Evolutionary conservation across 2,329 filamentous ascomycete species (phyloP).

Genomic region (Exutisphaerella laricina): DNA sequence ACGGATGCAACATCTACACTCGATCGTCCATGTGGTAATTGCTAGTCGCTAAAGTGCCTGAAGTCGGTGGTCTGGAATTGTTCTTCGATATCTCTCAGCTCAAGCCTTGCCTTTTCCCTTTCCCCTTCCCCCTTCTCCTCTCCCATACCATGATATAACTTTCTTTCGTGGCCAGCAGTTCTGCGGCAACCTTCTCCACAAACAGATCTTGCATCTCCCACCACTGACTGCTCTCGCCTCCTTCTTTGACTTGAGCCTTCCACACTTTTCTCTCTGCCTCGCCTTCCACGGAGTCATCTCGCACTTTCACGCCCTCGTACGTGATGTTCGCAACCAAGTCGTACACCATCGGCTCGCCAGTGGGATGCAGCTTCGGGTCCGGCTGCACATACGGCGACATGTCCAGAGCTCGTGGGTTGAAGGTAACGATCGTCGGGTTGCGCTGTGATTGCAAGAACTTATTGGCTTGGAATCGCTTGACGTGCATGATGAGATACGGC

Average conservation of each 20-base stretch:
- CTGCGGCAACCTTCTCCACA: slow-evolving; percentile 81
- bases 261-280: slow-evolving; percentile 90
- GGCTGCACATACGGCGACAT: slow-evolving; percentile 89
- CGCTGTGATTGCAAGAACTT: slow-evolving; percentile 87
- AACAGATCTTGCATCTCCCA: slow-evolving; percentile 89
- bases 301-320: slow-evolving; percentile 71
- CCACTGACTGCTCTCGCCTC: slow-evolving; percentile 69
- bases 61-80: no score
- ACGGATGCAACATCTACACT: no score
- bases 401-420: slow-evolving; percentile 78
- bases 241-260: slow-evolving; percentile 85
- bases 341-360: slow-evolving; percentile 82
- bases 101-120: no score
- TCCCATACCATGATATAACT: slow-evolving; percentile 97
- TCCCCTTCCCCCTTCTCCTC: slow-evolving; percentile 50
- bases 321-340: slow-evolving; percentile 94
- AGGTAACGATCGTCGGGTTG: slow-evolving; percentile 97
- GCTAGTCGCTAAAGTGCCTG: no score
- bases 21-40: no score
- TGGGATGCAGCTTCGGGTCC: slow-evolving; percentile 63
- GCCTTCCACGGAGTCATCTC: slow-evolving; percentile 78
- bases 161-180: slow-evolving; percentile 88
- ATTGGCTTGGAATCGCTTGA: slow-evolving; percentile 95
- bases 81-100: no score
- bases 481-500: slow-evolving; percentile 85